Evolutionary conservation across 2,329 filamentous ascomycete species (phyloP).

Genomic region (Aspergillus niger): DNA sequence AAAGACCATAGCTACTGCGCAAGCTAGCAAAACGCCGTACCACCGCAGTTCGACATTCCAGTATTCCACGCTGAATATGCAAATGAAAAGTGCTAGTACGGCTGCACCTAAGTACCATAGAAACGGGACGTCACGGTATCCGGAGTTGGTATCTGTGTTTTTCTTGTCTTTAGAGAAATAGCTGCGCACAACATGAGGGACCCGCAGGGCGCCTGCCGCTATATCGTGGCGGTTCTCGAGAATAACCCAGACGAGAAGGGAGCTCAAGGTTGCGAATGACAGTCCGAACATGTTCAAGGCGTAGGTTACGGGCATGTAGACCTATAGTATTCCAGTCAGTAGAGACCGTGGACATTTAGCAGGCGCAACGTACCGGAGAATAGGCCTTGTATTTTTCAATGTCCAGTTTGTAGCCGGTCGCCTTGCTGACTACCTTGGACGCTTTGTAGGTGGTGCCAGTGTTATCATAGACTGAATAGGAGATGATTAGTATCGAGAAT

Average conservation of each 20-base stretch:
- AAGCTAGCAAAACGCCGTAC: constrained; percentile 30
- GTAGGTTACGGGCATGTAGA: constrained; percentile 32
- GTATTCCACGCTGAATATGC: constrained; percentile 29
- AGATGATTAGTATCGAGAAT: background rate
- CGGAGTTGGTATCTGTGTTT: constrained; percentile 3
- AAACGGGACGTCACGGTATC: constrained; percentile 20
- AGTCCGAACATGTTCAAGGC: constrained; percentile 53
- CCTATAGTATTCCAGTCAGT: constrained; percentile 10
- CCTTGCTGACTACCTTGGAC: constrained; percentile 56
- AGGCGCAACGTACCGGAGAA: constrained; percentile 58
- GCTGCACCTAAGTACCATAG: constrained; percentile 26
- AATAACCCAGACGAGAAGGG: constrained; percentile 40
- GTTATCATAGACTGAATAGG: constrained; percentile 64
- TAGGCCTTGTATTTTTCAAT: constrained; percentile 64
- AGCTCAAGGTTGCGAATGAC: constrained; percentile 64
- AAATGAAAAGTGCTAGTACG: constrained; percentile 23
- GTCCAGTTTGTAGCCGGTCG: constrained; percentile 61
- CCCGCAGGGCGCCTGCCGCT: constrained; percentile 7
- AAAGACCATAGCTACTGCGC: constrained; percentile 27
- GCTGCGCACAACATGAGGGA: background rate
- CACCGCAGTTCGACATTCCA: constrained; percentile 28
- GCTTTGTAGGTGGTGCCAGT: constrained; percentile 65
- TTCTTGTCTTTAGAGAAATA: background rate
- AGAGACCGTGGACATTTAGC: constrained; percentile 56
- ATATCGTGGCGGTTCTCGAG: constrained; percentile 27